A percentile compares a stretch with the other conserved stretches of the same genome.
Evolutionary conservation across 2,329 filamentous ascomycete species (phyloP).

Genomic region (Monilinia fructigena): DNA sequence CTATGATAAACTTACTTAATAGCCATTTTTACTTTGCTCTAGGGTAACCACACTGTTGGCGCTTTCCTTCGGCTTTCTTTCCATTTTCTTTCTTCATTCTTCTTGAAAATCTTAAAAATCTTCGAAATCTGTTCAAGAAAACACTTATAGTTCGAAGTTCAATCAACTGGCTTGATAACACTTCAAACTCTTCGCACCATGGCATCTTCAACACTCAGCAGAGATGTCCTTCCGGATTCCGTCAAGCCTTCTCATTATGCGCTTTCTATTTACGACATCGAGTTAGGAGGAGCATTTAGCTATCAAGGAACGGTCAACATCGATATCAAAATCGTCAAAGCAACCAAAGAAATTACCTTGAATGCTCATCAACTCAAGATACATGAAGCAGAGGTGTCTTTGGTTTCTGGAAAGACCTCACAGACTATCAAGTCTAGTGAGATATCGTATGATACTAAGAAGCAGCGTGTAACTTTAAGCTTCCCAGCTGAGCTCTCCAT

Average conservation of each 20-base stretch:
- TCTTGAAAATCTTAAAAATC: neutral
- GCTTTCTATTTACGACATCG: slow-evolving; percentile 76
- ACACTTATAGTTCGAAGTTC: neutral
- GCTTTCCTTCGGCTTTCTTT: slow-evolving; percentile 14
- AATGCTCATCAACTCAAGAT: slow-evolving; percentile 86
- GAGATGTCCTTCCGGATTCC: slow-evolving; percentile 59
- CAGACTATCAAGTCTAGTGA: slow-evolving; percentile 57
- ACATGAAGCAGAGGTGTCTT: slow-evolving; percentile 60
- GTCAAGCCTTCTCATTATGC: slow-evolving; percentile 85
- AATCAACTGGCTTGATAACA: slow-evolving; percentile 3
- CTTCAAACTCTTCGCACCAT: slow-evolving; percentile 25
- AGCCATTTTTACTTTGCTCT: neutral
- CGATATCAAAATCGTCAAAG: slow-evolving; percentile 67
- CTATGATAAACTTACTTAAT: slow-evolving; percentile 6
- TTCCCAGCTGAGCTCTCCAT: slow-evolving; percentile 72
- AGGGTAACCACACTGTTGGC: neutral
- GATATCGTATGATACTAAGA: slow-evolving; percentile 78
- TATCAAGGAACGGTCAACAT: slow-evolving; percentile 88
- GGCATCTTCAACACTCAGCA: slow-evolving; percentile 49
- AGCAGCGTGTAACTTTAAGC: slow-evolving; percentile 76
- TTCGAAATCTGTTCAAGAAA: neutral
- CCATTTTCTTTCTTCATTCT: neutral
- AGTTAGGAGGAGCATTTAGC: slow-evolving; percentile 65
- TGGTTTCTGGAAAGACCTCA: slow-evolving; percentile 57
- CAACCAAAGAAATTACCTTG: slow-evolving; percentile 74